Conservation (phyloP, 2,329 filamentous ascomycete species). For the Chaetothyriales sp. region DNA sequence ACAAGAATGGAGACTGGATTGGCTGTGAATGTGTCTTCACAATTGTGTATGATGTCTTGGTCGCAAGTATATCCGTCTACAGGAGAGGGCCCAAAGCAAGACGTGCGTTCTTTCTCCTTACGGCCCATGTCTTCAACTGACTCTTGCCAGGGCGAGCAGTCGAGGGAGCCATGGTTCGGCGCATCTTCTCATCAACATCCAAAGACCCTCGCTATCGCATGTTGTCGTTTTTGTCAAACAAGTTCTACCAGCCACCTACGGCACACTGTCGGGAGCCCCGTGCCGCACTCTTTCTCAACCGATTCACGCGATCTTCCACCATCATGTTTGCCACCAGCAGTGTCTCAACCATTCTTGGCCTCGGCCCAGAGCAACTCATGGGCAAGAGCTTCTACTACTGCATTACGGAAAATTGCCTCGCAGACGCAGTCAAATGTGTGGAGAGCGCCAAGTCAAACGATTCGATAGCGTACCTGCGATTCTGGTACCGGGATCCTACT, state of each 20-base stretch:
- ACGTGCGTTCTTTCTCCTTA: slow-evolving; percentile 40
- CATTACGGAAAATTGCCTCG: slow-evolving; percentile 61
- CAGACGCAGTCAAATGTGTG: slow-evolving; percentile 61
- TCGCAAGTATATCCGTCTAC: slow-evolving; percentile 71
- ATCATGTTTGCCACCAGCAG: slow-evolving; percentile 78
- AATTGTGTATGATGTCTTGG: slow-evolving; percentile 72
- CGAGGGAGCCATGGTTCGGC: slow-evolving; percentile 62
- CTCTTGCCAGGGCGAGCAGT: slow-evolving; percentile 49
- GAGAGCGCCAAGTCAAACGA: slow-evolving; percentile 82
- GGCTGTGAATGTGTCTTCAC: slow-evolving; percentile 82
- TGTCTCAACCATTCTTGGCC: slow-evolving; percentile 58
- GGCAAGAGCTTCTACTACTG: slow-evolving; percentile 78
- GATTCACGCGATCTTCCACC: slow-evolving; percentile 66
- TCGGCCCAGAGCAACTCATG: slow-evolving; percentile 52
- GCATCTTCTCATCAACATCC: slow-evolving; percentile 66
- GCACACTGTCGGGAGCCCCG: slow-evolving; percentile 56
- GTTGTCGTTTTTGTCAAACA: slow-evolving; percentile 69
- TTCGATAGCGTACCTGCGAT: slow-evolving; percentile 77
- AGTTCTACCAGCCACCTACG: slow-evolving; percentile 43
- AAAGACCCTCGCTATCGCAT: slow-evolving; percentile 78
- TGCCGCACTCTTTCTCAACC: slow-evolving; percentile 70
- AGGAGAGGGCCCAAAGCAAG: slow-evolving; percentile 52
- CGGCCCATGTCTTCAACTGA: slow-evolving; percentile 10
- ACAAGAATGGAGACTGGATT: slow-evolving; percentile 55
- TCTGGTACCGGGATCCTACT: slow-evolving; percentile 65